phyloP scores from a whole-genome alignment of 2,329 filamentous ascomycete species.

The Fusarium vanettenii region DNA sequence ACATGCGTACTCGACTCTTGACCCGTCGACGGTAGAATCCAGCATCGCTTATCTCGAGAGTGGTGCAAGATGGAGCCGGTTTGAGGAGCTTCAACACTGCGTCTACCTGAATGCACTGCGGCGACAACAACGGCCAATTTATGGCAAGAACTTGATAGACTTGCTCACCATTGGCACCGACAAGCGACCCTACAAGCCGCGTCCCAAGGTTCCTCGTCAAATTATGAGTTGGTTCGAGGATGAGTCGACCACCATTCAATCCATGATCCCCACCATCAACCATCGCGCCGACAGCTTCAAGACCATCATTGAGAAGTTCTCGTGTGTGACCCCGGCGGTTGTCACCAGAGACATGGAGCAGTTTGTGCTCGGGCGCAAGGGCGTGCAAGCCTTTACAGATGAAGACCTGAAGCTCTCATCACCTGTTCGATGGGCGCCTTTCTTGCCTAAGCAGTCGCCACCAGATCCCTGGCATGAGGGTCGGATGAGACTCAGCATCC shows the following conservation, averaged over 20 bases:
- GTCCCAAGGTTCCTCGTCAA: conserved; percentile 69
- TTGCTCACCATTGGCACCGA: conserved; percentile 74
- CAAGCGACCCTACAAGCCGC: conserved; percentile 68
- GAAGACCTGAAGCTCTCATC: conserved; percentile 68
- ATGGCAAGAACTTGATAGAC: conserved; percentile 82
- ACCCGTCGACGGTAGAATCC: conserved; percentile 75
- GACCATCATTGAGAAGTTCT: conserved; percentile 84
- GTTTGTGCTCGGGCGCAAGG: conserved; percentile 72
- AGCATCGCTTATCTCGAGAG: conserved; percentile 80
- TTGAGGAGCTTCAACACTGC: conserved; percentile 83
- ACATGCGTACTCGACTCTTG: conserved; percentile 64
- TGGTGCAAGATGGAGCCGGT: conserved; percentile 73
- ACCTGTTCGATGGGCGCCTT: conserved; percentile 66
- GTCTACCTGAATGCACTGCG: conserved; percentile 85
- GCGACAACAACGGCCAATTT: conserved; percentile 83
- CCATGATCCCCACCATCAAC: conserved; percentile 79
- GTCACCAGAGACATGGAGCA: conserved; percentile 81
- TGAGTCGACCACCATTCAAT: conserved; percentile 71
- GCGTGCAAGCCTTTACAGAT: conserved; percentile 67
- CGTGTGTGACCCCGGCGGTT: conserved; percentile 90
- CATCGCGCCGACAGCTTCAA: conserved; percentile 80
- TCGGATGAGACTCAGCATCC: conserved; percentile 91
- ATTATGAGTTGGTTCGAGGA: conserved; percentile 81
- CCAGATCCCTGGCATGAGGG: conserved; percentile 92
- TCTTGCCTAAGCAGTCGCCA: conserved; percentile 65